Evolutionary conservation across 1,284 basidiomycete species (phyloP), one percentile per base, ranked within the genome.

Genomic region (Austroboletus olivaceoglutinosus): DNA sequence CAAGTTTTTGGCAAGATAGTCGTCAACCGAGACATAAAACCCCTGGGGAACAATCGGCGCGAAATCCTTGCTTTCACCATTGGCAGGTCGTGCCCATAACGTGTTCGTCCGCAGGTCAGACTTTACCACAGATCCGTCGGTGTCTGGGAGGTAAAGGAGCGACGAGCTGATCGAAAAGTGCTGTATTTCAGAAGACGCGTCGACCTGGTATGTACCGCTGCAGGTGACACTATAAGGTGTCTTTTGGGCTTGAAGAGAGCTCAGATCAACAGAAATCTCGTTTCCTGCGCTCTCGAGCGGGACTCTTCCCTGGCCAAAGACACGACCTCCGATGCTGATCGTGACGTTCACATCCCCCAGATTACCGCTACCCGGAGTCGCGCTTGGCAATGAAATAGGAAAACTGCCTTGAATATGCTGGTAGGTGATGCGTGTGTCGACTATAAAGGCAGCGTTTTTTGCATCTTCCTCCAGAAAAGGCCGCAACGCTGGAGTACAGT

Each of bases 391-490:
- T 5, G 62, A 59, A 40, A 86, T 75, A 6, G 78, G 74, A 9
- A 65, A 62, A 2, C 83, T 73, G 16, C 75, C 77, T 19, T 67
- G 62, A 19, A 85, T 74, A 29, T 76, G 62, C 9, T 71, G 68
- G 57, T 76, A 74, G 2, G 78, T 79, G 33, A 89, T 62, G 5
- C 75, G 74, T 0, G 83, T 71, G 56, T 89, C 85, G 34, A 89
- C 63, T 38, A 90, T 65, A 54, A 89, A 68, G 10, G 65, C 58
- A 2, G 61, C 68, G 9, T 55, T 62, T 9, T 68, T 64, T 5
- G 67, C 67, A 52, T 85, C 82, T 45, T 75, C 74, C 4, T 77
- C 74, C 4, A 89, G 76, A 64, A 86, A 90, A 2, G 88, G 88
- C 31, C 80, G 76, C 48, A 87, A 78, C 3, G 76, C 80, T 16